A percentile compares a stretch with the other conserved stretches of the same genome.
These are phyloP conservation scores for Aspergillus sojae DNA, from an alignment of 2,329 filamentous ascomycete species.

Conservation along the genomic window DNA sequence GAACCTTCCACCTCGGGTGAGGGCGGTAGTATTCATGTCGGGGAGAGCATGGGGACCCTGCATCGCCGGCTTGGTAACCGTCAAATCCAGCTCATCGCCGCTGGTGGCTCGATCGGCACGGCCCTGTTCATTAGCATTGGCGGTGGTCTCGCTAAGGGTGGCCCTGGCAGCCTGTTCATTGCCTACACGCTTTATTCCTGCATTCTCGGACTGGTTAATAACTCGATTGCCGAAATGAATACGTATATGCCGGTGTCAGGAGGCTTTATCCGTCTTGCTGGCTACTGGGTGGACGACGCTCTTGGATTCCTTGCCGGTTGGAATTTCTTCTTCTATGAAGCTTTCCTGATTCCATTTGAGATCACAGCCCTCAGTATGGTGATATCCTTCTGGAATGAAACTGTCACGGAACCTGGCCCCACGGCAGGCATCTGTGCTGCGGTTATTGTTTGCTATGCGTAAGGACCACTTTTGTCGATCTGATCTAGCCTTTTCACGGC, in stretches of 20 bases:
- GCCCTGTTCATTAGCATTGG: slow-evolving; percentile 45
- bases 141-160: slow-evolving; percentile 40
- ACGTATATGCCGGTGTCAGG: slow-evolving; percentile 45
- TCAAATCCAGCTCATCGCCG: slow-evolving; percentile 36
- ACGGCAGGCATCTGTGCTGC: slow-evolving; percentile 37
- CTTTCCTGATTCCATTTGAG: slow-evolving; percentile 43
- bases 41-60: slow-evolving; percentile 6
- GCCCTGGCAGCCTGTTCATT: slow-evolving; percentile 42
- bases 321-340: slow-evolving; percentile 53
- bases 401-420: slow-evolving; percentile 29
- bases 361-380: slow-evolving; percentile 46
- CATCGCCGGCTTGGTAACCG: slow-evolving; percentile 21
- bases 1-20: neutral
- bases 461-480: slow-evolving; percentile 1
- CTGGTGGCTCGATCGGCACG: slow-evolving; percentile 44
- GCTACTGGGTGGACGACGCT: slow-evolving; percentile 51
- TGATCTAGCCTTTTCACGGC: no score
- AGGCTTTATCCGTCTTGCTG: slow-evolving; percentile 45
- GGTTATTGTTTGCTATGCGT: slow-evolving; percentile 32
- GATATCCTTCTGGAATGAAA: slow-evolving; percentile 42
- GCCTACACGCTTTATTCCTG: slow-evolving; percentile 36
- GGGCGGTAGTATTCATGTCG: neutral
- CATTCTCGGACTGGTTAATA: slow-evolving; percentile 41
- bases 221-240: slow-evolving; percentile 51
- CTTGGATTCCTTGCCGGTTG: slow-evolving; percentile 49